These are phyloP conservation scores for Lobulomyces angularis DNA, from an alignment of 192 early-diverging fungal species.

Conservation along the genomic window DNA sequence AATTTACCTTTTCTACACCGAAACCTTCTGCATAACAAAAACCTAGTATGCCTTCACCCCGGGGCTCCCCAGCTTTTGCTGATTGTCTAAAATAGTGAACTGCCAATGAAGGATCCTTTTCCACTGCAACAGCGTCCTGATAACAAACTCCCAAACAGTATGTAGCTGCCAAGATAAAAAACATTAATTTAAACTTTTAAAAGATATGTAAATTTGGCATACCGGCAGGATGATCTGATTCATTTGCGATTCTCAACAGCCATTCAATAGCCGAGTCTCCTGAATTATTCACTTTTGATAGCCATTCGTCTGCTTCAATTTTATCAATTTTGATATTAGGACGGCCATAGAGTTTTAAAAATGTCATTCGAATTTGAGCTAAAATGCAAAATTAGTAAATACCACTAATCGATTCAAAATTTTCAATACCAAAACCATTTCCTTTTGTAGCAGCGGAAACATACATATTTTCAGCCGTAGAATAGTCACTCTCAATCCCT, in stretches of 20 bases:
- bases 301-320: conserved; percentile 69
- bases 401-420: neutral
- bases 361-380: conserved; percentile 56
- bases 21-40: conserved; percentile 82
- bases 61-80: conserved; percentile 33
- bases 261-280: conserved; percentile 48
- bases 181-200: too few relatives aligned
- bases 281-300: conserved; percentile 39
- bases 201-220: neutral
- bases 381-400: neutral
- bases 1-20: conserved; percentile 48
- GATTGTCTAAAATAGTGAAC: conserved; percentile 57
- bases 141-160: conserved; percentile 70
- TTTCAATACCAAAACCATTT: conserved; percentile 44
- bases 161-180: conserved; percentile 47
- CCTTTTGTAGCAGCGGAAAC: conserved; percentile 44
- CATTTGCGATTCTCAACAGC: conserved; percentile 46
- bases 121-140: conserved; percentile 68
- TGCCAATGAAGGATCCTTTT: conserved; percentile 44
- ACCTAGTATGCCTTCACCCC: conserved; percentile 51
- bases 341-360: conserved; percentile 67
- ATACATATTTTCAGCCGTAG: conserved; percentile 53
- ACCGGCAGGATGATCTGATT: conserved; percentile 33
- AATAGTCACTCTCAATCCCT: conserved; percentile 48
- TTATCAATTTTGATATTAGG: conserved; percentile 66